A percentile compares a stretch with the other conserved stretches of the same genome.
Evolutionary conservation across 148 eudicot genomes (phyloP).

Genomic region (Fagopyrum esculentum): DNA sequence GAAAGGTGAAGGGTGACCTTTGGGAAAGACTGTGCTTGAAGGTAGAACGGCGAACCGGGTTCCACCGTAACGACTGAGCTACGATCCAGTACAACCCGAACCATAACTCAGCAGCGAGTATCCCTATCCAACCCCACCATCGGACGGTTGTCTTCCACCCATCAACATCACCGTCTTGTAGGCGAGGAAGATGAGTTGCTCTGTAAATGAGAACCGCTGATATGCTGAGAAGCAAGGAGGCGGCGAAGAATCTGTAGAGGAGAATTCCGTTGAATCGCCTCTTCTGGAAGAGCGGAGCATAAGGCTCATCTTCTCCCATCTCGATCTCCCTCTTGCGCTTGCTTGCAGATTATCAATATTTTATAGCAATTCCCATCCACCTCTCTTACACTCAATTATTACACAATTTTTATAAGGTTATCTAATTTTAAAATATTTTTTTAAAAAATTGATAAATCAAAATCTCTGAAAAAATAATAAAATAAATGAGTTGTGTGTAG

Average conservation of each 20-base stretch:
- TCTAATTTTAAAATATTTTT: no score
- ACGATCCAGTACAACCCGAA: conserved; percentile 66
- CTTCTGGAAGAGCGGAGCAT: conserved; percentile 36
- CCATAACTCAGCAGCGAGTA: conserved; percentile 63
- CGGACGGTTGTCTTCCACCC: not conserved
- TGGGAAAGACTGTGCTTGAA: conserved; percentile 52
- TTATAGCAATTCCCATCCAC: no score
- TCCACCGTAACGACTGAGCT: conserved; percentile 57
- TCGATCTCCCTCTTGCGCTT: no score
- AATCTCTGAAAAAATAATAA: no score
- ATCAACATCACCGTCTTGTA: not conserved
- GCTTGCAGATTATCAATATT: no score
- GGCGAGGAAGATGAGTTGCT: conserved; percentile 22
- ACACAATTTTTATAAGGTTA: no score
- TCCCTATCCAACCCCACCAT: conserved; percentile 35
- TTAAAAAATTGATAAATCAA: no score
- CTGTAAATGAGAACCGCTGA: conserved; percentile 46
- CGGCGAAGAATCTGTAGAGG: conserved; percentile 36
- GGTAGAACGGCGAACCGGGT: conserved; percentile 32
- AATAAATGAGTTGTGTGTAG: no score
- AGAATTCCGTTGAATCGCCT: conserved; percentile 28
- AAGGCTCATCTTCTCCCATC: not conserved
- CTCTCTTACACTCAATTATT: no score
- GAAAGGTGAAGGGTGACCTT: conserved; percentile 28
- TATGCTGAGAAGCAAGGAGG: conserved; percentile 32